Percentiles rank a stretch among this genome's conserved stretches.
These are phyloP conservation scores for Gossypium rotundifolium DNA, from an alignment of 345 rosid genomes.

Conservation along the genomic window DNA sequence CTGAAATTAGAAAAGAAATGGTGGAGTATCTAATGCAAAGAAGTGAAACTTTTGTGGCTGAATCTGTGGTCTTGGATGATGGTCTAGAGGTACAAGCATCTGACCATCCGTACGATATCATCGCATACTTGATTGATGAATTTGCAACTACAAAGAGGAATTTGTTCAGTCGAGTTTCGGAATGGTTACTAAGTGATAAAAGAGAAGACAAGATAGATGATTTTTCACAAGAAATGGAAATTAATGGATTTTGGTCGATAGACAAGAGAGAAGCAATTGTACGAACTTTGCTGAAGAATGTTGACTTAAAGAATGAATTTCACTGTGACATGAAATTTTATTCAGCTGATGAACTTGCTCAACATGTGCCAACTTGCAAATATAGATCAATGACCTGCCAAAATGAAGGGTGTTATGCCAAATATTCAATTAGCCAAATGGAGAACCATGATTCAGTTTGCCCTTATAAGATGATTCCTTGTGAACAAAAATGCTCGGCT, in stretches of 20 bases:
- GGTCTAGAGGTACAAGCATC: slow-evolving; percentile 40
- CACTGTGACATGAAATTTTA: slow-evolving; percentile 65
- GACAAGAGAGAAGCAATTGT: slow-evolving; percentile 56
- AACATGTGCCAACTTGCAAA: slow-evolving; percentile 43
- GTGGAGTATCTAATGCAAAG: slow-evolving; percentile 32
- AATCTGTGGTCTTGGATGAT: slow-evolving; percentile 52
- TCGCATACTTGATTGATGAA: slow-evolving; percentile 65
- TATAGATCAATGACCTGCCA: slow-evolving; percentile 57
- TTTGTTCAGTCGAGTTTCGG: slow-evolving; percentile 68
- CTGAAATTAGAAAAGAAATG: slow-evolving; percentile 51
- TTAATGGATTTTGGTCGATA: slow-evolving; percentile 64
- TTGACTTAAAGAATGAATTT: slow-evolving; percentile 56
- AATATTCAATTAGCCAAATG: slow-evolving; percentile 42
- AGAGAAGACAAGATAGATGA: slow-evolving; percentile 90
- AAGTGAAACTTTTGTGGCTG: slow-evolving; percentile 75
- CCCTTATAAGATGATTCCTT: slow-evolving; percentile 70
- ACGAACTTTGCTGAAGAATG: slow-evolving; percentile 60
- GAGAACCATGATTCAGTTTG: slow-evolving; percentile 66
- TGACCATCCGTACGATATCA: slow-evolving; percentile 65
- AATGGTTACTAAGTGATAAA: slow-evolving; percentile 67
- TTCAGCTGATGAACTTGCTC: slow-evolving; percentile 41
- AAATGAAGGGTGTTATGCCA: slow-evolving; percentile 59
- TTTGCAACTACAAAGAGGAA: slow-evolving; percentile 67
- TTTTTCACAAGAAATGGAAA: slow-evolving; percentile 78
- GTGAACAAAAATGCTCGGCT: slow-evolving; percentile 70